A percentile compares a stretch with the other conserved stretches of the same genome.
These are phyloP conservation scores for Prunus fruticosa DNA, from an alignment of 306 rosid species.

Conservation along the genomic window DNA sequence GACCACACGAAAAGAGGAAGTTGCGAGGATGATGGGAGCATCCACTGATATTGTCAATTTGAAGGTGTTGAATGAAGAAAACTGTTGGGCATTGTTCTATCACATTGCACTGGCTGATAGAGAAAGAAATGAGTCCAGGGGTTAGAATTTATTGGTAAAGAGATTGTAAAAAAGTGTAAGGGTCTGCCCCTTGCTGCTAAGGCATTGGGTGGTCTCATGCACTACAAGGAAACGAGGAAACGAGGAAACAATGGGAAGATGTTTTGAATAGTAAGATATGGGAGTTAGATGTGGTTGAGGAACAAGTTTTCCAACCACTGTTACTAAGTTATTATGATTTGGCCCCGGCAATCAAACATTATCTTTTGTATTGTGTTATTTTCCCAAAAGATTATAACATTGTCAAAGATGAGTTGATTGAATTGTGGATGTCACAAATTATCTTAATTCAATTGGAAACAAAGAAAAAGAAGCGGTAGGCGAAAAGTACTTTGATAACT, in stretches of 20 bases:
- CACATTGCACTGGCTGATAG: background rate
- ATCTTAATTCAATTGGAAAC: background rate
- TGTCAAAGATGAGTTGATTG: background rate
- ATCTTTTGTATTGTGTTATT: background rate
- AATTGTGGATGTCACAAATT: background rate
- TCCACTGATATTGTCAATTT: background rate
- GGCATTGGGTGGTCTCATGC: slow-evolving; percentile 4
- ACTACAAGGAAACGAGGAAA: too few relatives aligned
- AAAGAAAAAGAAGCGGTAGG: background rate
- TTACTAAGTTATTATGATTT: slow-evolving; percentile 18
- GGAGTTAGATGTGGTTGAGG: background rate
- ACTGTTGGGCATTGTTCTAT: slow-evolving; percentile 1
- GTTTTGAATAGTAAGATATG: background rate
- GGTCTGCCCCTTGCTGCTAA: slow-evolving; percentile 25
- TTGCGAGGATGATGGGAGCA: slow-evolving; percentile 9
- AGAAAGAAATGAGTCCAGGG: background rate
- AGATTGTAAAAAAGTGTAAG: slow-evolving; percentile 9
- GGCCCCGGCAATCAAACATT: background rate
- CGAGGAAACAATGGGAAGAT: background rate
- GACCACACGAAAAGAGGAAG: slow-evolving; percentile 5
- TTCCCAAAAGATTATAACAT: background rate
- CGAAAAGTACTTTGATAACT: background rate
- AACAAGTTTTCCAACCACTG: background rate
- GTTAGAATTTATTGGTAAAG: background rate
- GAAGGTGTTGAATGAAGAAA: background rate